phyloP scores from a whole-genome alignment of 2,329 filamentous ascomycete genomes.

The Fusarium sp. region DNA sequence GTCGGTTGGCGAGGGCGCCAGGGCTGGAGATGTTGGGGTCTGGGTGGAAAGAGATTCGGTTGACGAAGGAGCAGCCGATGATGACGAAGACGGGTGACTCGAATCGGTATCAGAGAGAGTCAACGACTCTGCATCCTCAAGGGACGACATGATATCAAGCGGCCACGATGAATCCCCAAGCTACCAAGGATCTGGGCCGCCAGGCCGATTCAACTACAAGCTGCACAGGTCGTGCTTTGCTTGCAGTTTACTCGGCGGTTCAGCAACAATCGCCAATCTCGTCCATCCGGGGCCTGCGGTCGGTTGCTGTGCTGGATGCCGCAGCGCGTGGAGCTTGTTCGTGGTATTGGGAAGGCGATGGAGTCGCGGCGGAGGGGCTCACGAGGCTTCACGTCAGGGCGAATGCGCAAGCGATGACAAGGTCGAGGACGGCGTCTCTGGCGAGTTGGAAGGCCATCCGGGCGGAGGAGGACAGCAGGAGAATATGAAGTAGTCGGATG shows the following conservation, averaged over 20 bases:
- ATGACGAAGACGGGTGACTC: slow-evolving; percentile 16
- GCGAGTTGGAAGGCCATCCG: slow-evolving; percentile 29
- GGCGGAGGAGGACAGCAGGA: slow-evolving; percentile 17
- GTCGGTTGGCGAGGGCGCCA: slow-evolving; percentile 31
- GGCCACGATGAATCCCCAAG: slow-evolving; percentile 12
- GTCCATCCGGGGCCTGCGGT: slow-evolving; percentile 37
- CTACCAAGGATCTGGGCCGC: slow-evolving; percentile 11
- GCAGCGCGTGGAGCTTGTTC: slow-evolving; percentile 9
- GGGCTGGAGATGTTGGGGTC: slow-evolving; percentile 20
- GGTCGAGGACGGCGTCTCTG: slow-evolving; percentile 20
- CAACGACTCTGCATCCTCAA: slow-evolving; percentile 22
- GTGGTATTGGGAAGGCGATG: slow-evolving; percentile 5
- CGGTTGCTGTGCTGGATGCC: slow-evolving; percentile 4
- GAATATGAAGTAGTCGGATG: slow-evolving; percentile 13
- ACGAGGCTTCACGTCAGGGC: slow-evolving; percentile 21
- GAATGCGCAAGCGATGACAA: slow-evolving; percentile 21
- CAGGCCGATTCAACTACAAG: slow-evolving; percentile 33
- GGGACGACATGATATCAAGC: slow-evolving; percentile 29
- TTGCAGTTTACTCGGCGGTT: slow-evolving; percentile 39
- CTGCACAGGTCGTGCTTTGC: slow-evolving; percentile 26
- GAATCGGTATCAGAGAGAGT: slow-evolving; percentile 19
- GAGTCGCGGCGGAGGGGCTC: slow-evolving; percentile 1
- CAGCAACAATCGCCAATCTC: slow-evolving; percentile 29
- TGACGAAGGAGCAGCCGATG: slow-evolving; percentile 30
- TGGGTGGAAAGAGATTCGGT: slow-evolving; percentile 28